Conservation (phyloP, 805 yeast species). For the Teunomyces cretensis region DNA sequence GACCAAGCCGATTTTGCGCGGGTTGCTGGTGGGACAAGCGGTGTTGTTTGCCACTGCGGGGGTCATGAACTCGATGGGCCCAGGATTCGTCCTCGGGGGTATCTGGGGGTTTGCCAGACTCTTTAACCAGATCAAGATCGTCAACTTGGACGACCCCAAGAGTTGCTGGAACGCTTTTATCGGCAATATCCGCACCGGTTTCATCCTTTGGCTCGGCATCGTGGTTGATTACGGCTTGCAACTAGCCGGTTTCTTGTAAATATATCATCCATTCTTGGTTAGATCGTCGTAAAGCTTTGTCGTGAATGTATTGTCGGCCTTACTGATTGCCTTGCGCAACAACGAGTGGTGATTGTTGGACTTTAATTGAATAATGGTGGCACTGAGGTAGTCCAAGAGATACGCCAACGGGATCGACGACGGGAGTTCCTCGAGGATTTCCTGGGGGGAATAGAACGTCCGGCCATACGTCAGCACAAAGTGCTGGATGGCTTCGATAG, state of each 20-base stretch:
- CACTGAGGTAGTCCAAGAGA: slow-evolving; percentile 25
- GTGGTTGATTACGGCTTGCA: slow-evolving; percentile 61
- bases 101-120: slow-evolving; percentile 69
- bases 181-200: slow-evolving; percentile 75
- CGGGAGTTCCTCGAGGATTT: slow-evolving; percentile 31
- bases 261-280: not conserved
- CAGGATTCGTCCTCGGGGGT: slow-evolving; percentile 72
- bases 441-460: slow-evolving; percentile 19
- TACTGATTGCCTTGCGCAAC: slow-evolving; percentile 27
- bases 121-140: slow-evolving; percentile 64
- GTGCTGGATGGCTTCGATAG: slow-evolving; percentile 26
- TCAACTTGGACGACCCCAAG: slow-evolving; percentile 74
- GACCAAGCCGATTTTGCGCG: slow-evolving; percentile 67
- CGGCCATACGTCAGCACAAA: slow-evolving; percentile 25
- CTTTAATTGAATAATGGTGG: slow-evolving; percentile 20
- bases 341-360: slow-evolving; percentile 14
- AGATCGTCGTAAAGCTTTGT: slow-evolving; percentile 22
- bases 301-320: slow-evolving; percentile 26
- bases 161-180: slow-evolving; percentile 83
- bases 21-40: slow-evolving; percentile 67
- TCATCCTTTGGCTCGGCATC: slow-evolving; percentile 64
- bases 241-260: slow-evolving; percentile 44
- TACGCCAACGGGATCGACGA: slow-evolving; percentile 27
- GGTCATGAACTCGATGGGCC: slow-evolving; percentile 74
- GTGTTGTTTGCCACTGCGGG: slow-evolving; percentile 69